These are phyloP conservation scores for Metarhizium album DNA, from an alignment of 2,329 filamentous ascomycete genomes.

Conservation along the genomic window DNA sequence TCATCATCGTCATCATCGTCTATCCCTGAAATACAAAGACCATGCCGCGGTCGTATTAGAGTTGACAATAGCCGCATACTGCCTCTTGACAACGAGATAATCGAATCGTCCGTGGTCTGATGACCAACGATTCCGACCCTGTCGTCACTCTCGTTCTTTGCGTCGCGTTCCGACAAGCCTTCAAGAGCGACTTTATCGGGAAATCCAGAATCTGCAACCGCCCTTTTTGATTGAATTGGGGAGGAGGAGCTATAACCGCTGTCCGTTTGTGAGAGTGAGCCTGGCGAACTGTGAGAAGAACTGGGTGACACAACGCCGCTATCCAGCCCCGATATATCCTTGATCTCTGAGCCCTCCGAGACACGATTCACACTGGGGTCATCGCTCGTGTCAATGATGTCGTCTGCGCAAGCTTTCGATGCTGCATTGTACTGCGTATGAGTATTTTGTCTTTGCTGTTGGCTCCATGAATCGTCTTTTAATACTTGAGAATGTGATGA, in stretches of 20 bases:
- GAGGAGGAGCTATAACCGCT: slow-evolving; percentile 52
- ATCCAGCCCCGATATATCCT: slow-evolving; percentile 23
- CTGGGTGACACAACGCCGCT: slow-evolving; percentile 40
- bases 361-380: slow-evolving; percentile 33
- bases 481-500: not conserved
- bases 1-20: not conserved
- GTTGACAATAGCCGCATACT: not conserved
- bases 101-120: not conserved
- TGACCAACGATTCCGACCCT: not conserved
- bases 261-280: slow-evolving; percentile 44
- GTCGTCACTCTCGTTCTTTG: not conserved
- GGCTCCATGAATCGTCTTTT: not conserved
- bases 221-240: slow-evolving; percentile 42
- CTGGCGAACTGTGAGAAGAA: slow-evolving; percentile 29
- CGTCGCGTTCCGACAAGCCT: slow-evolving; percentile 12
- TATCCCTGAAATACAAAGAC: not conserved
- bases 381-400: slow-evolving; percentile 29
- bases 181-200: not conserved
- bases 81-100: not conserved
- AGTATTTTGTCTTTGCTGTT: not conserved
- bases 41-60: not conserved
- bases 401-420: slow-evolving; percentile 17
- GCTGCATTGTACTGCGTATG: not conserved
- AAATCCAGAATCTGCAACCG: slow-evolving; percentile 17
- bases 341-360: slow-evolving; percentile 1